These are phyloP conservation scores for Fusarium lyarnte DNA, from an alignment of 2,329 filamentous ascomycete genomes.

Conservation along the genomic window DNA sequence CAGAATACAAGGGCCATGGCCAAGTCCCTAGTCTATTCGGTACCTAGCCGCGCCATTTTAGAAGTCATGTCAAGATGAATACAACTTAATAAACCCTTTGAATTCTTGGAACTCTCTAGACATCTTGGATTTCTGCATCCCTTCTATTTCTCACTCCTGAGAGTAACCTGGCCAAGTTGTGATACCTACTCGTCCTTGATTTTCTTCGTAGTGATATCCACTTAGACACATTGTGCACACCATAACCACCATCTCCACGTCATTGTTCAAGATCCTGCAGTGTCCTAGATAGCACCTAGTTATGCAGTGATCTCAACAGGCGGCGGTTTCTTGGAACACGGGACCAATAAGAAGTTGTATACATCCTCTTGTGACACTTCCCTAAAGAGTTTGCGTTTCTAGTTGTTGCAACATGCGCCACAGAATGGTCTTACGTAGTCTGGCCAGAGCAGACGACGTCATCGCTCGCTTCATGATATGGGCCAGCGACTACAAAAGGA, in stretches of 20 bases:
- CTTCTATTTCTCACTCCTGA: neutral
- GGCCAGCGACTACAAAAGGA: slow-evolving; percentile 38
- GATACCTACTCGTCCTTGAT: slow-evolving; percentile 15
- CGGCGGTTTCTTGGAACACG: neutral
- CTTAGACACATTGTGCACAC: slow-evolving; percentile 20
- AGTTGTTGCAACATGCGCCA: slow-evolving; percentile 28
- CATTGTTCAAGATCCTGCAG: slow-evolving; percentile 26
- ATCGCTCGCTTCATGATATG: slow-evolving; percentile 37
- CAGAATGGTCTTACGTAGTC: slow-evolving; percentile 34
- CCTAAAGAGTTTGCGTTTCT: slow-evolving; percentile 23
- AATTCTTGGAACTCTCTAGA: neutral
- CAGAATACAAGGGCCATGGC: neutral
- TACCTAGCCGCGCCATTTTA: neutral
- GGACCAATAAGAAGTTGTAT: slow-evolving; percentile 19
- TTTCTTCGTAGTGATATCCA: slow-evolving; percentile 17
- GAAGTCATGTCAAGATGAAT: neutral
- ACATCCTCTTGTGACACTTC: slow-evolving; percentile 34
- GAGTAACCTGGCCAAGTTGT: neutral
- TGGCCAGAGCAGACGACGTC: slow-evolving; percentile 39
- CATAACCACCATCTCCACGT: slow-evolving; percentile 20
- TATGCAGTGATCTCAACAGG: slow-evolving; percentile 12
- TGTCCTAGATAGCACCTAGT: slow-evolving; percentile 5
- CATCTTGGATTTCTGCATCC: neutral
- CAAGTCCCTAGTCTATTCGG: neutral
- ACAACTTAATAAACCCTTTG: neutral